phyloP scores from a whole-genome alignment of 371 early-diverging fungal species.

The Chytridium lagenaria region DNA sequence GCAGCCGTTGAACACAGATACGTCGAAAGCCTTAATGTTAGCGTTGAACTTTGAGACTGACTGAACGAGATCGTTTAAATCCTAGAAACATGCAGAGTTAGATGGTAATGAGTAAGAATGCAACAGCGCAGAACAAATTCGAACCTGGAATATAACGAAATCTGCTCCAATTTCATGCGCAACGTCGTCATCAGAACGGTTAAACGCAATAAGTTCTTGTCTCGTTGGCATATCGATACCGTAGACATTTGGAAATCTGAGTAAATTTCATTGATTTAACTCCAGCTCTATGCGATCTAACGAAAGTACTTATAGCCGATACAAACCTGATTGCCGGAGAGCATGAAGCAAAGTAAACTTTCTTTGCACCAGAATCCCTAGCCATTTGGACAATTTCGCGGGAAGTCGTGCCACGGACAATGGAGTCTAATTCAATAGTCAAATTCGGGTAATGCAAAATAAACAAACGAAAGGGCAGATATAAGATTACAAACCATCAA shows the following conservation, averaged over 20 bases:
- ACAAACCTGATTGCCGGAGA: constrained; percentile 89
- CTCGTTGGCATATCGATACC: constrained; percentile 99
- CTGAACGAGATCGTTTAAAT: constrained; percentile 78
- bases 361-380: constrained; percentile 95
- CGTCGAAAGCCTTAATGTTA: constrained; percentile 81
- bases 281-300: too few relatives aligned
- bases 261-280: too few relatives aligned
- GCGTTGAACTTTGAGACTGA: constrained; percentile 85
- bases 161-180: constrained; percentile 92
- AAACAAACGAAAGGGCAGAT: background rate
- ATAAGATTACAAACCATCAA: constrained; percentile 73
- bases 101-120: background rate
- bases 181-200: constrained; percentile 78
- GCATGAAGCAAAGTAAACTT: constrained; percentile 97
- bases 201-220: constrained; percentile 86
- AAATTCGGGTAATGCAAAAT: constrained; percentile 3
- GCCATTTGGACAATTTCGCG: constrained; percentile 98
- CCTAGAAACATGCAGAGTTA: too few relatives aligned
- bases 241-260: constrained; percentile 94
- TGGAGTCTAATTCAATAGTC: constrained; percentile 71
- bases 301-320: background rate
- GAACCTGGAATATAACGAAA: constrained; percentile 83
- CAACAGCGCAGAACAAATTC: background rate
- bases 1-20: constrained; percentile 91
- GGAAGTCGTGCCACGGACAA: constrained; percentile 97